Conservation (phyloP, 2,329 filamentous ascomycete genomes). For the Teratosphaeria nubilosa region DNA sequence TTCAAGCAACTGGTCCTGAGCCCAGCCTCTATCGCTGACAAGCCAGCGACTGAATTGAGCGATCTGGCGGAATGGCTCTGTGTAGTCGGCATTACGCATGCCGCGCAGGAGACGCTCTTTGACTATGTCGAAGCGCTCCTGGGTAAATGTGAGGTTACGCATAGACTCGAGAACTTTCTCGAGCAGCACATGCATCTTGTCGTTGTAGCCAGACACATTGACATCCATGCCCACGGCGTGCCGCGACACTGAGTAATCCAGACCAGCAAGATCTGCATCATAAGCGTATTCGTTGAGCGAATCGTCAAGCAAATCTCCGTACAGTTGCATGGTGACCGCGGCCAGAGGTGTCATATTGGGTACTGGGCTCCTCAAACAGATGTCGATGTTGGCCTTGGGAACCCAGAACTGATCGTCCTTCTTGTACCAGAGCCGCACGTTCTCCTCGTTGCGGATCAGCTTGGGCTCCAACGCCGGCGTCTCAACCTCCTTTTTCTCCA, state of each 20-base stretch:
- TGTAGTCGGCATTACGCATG: conserved; percentile 78
- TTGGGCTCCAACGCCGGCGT: conserved; percentile 64
- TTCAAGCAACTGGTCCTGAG: conserved; percentile 67
- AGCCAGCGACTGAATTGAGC: conserved; percentile 75
- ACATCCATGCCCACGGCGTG: conserved; percentile 66
- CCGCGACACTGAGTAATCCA: conserved; percentile 70
- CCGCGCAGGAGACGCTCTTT: conserved; percentile 71
- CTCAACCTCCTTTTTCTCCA: conserved; percentile 85
- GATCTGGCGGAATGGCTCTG: conserved; percentile 83
- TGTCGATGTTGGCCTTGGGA: conserved; percentile 78
- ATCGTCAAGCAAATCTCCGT: conserved; percentile 77
- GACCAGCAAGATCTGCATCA: conserved; percentile 82
- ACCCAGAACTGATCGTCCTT: conserved; percentile 99
- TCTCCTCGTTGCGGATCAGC: conserved; percentile 73
- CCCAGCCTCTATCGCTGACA: conserved; percentile 63
- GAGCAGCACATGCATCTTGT: conserved; percentile 82
- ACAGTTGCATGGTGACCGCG: conserved; percentile 66
- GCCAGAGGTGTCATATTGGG: conserved; percentile 71
- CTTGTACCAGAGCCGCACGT: conserved; percentile 86
- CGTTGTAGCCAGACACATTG: conserved; percentile 82
- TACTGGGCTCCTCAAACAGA: conserved; percentile 69
- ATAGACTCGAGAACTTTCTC: conserved; percentile 81
- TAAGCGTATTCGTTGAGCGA: conserved; percentile 89
- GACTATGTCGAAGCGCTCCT: conserved; percentile 84
- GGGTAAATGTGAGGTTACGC: conserved; percentile 70